Evolutionary conservation across 129 eudicot genomes (phyloP).

Genomic region (Oenanthe sinensis): DNA sequence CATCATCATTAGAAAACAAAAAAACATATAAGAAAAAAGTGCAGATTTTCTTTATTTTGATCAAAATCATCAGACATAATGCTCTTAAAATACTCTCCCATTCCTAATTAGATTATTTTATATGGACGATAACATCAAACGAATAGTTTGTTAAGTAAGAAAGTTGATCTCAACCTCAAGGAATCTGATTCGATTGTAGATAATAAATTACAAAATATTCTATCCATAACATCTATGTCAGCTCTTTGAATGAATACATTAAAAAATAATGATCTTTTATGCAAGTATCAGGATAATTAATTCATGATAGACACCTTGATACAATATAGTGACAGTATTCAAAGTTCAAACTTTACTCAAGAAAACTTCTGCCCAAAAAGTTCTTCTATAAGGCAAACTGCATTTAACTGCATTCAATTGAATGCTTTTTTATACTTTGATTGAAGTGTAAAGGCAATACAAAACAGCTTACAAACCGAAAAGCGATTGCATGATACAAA

Average conservation of each 20-base stretch:
- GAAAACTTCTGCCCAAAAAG: background rate
- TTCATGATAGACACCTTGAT: background rate
- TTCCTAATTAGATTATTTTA: background rate
- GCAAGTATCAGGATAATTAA: background rate
- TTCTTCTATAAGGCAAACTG: background rate
- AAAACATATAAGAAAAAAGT: no score
- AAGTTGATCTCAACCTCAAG: background rate
- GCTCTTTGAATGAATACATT: background rate
- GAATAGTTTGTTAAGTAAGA: background rate
- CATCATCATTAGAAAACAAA: no score
- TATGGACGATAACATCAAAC: background rate
- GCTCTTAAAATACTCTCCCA: background rate
- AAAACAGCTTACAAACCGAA: background rate
- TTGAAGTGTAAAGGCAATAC: background rate
- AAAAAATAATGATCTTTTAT: background rate
- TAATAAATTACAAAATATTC: no score
- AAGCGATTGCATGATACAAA: background rate
- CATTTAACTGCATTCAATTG: no score
- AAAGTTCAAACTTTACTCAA: background rate
- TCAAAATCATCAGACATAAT: no score
- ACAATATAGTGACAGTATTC: background rate
- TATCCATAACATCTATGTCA: background rate
- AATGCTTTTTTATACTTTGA: no score
- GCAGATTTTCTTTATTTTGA: background rate
- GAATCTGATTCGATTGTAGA: background rate